Conservation (phyloP, 805 yeast species). For the Yarrowia bubula region DNA sequence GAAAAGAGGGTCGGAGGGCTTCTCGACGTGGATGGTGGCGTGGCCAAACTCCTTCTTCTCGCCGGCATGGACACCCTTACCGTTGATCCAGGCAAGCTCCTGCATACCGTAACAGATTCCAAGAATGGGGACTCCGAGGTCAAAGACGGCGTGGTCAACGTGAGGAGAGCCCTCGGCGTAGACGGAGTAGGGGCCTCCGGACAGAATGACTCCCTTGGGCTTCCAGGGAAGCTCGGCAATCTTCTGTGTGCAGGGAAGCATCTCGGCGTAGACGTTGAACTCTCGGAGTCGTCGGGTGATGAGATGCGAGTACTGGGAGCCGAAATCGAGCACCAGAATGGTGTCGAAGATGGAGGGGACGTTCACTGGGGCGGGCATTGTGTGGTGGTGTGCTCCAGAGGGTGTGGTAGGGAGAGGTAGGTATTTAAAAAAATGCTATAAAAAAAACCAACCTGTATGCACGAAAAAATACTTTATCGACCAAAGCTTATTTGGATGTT, state of each 20-base stretch:
- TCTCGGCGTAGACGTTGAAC: constrained; percentile 96
- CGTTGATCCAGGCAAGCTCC: constrained; percentile 97
- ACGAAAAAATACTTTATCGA: constrained; percentile 17
- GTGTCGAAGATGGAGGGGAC: constrained; percentile 93
- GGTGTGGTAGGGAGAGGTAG: background rate
- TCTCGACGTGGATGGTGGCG: constrained; percentile 78
- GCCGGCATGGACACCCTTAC: constrained; percentile 82
- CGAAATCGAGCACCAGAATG: constrained; percentile 94
- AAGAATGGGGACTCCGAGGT: constrained; percentile 86
- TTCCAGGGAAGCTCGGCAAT: constrained; percentile 87
- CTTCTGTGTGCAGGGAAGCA: constrained; percentile 99
- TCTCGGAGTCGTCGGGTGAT: constrained; percentile 97
- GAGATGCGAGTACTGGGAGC: constrained; percentile 96
- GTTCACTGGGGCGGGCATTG: constrained; percentile 42
- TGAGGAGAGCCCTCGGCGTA: constrained; percentile 95
- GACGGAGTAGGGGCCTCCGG: constrained; percentile 98
- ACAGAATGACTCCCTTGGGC: constrained; percentile 92
- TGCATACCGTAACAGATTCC: constrained; percentile 99
- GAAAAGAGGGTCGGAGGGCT: constrained; percentile 67
- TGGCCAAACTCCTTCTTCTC: constrained; percentile 98
- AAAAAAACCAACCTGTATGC: background rate
- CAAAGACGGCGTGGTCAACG: constrained; percentile 90
- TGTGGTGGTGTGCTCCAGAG: constrained; percentile 8
- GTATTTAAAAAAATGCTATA: constrained; percentile 16
- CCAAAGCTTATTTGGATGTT: background rate